Evolutionary conservation across 805 yeast species (phyloP).

Genomic region (Cyberlindnera euphorbiiphila): DNA sequence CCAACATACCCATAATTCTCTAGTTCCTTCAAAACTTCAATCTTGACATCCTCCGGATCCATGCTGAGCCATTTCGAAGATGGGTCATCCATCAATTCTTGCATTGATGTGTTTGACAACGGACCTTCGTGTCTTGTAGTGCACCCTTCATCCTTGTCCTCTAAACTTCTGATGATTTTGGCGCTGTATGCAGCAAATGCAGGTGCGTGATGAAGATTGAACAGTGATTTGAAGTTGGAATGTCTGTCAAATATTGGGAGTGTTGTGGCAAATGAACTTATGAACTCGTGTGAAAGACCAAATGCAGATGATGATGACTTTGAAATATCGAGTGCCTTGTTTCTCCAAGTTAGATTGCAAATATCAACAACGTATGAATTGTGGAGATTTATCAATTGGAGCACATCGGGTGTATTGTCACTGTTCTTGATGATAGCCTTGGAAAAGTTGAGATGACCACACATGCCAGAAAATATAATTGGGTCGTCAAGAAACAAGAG

Average conservation of each 20-base stretch:
- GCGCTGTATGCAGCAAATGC: conserved; percentile 44
- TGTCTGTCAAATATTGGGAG: conserved; percentile 26
- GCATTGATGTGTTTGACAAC: conserved; percentile 40
- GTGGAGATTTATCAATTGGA: conserved; percentile 33
- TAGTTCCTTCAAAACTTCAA: conserved; percentile 40
- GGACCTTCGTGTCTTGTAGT: conserved; percentile 50
- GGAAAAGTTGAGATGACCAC: conserved; percentile 42
- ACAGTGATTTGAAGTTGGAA: conserved; percentile 23
- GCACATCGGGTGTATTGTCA: conserved; percentile 15
- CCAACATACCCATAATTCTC: conserved; percentile 44
- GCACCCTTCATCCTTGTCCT: conserved; percentile 35
- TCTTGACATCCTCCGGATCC: conserved; percentile 38
- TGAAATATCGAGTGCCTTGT: conserved; percentile 42
- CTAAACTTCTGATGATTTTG: conserved; percentile 41
- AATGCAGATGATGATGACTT: conserved; percentile 31
- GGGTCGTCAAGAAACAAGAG: conserved; percentile 42
- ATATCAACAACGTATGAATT: conserved; percentile 53
- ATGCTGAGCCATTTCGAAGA: conserved; percentile 35
- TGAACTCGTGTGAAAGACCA: conserved; percentile 30
- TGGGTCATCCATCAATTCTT: conserved; percentile 24
- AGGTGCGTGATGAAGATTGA: conserved; percentile 48
- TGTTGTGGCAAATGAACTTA: conserved; percentile 20
- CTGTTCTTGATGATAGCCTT: conserved; percentile 16
- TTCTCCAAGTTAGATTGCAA: conserved; percentile 54
- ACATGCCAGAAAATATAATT: conserved; percentile 39